These are phyloP conservation scores for Claviceps pazoutovae DNA, from an alignment of 2,329 filamentous ascomycete genomes.

Conservation along the genomic window DNA sequence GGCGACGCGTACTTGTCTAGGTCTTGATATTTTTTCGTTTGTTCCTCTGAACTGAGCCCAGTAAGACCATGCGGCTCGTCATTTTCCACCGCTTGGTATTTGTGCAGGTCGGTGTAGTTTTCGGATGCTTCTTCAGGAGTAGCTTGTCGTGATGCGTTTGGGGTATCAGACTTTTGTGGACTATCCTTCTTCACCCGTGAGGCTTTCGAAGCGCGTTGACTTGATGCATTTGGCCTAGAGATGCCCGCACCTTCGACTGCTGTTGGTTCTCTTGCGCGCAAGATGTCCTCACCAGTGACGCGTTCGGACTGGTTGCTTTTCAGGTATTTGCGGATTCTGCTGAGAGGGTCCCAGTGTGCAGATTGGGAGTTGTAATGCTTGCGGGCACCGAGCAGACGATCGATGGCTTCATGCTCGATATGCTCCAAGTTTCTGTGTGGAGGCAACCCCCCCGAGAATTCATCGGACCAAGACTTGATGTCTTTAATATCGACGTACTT, in stretches of 20 bases:
- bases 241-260: conserved; percentile 4
- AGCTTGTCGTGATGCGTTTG: conserved; percentile 12
- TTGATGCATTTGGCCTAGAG: conserved; percentile 24
- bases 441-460: conserved; percentile 22
- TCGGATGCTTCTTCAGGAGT: conserved; percentile 21
- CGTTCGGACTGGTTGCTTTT: conserved; percentile 9
- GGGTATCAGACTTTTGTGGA: conserved; percentile 15
- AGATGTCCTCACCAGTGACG: conserved; percentile 11
- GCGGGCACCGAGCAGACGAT: conserved; percentile 27
- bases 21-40: conserved; percentile 20
- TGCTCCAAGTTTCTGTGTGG: conserved; percentile 30
- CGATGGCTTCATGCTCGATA: conserved; percentile 29
- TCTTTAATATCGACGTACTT: conserved; percentile 23
- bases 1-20: conserved; percentile 22
- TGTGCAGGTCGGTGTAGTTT: conserved; percentile 26
- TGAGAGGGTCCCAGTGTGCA: conserved; percentile 11
- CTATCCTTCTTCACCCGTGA: conserved; percentile 21
- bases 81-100: conserved; percentile 21
- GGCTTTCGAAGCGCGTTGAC: conserved; percentile 27
- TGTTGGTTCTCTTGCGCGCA: conserved; percentile 11
- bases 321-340: conserved; percentile 22
- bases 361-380: conserved; percentile 6
- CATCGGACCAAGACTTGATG: conserved; percentile 22
- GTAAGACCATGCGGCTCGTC: conserved; percentile 19
- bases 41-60: conserved; percentile 15